Evolutionary conservation across 805 yeast genomes (phyloP).

Genomic region (Lachancea sp.): DNA sequence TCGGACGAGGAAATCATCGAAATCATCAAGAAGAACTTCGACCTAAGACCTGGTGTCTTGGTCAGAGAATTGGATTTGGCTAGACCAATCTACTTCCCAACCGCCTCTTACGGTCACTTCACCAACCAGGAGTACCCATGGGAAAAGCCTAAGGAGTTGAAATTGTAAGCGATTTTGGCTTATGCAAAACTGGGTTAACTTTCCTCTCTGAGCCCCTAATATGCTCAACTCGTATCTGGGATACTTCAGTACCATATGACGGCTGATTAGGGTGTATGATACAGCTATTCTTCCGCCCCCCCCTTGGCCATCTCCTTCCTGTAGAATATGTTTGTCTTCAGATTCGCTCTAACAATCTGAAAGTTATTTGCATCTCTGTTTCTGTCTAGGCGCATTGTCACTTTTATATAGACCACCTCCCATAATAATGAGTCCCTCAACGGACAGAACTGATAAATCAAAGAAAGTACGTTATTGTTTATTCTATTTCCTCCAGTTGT

Average conservation of each 20-base stretch:
- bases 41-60: constrained; percentile 98
- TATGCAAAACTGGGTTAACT: not conserved
- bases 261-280: too few species aligned
- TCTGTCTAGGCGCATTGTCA: constrained; percentile 8
- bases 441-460: constrained; percentile 5
- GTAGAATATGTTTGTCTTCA: constrained; percentile 5
- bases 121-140: constrained; percentile 98
- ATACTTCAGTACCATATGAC: not conserved
- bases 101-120: constrained; percentile 99
- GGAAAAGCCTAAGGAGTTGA: constrained; percentile 91
- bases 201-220: not conserved
- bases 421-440: constrained; percentile 8
- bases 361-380: constrained; percentile 7
- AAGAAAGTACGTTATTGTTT: not conserved
- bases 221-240: constrained; percentile 3
- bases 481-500: constrained; percentile 23
- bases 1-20: constrained; percentile 84
- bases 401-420: constrained; percentile 6
- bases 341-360: constrained; percentile 4
- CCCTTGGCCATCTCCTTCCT: constrained; percentile 3
- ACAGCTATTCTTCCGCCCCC: not conserved
- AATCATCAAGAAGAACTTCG: constrained; percentile 90
- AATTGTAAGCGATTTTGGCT: constrained; percentile 42
- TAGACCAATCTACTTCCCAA: constrained; percentile 97
- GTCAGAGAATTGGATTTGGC: constrained; percentile 96